These are phyloP conservation scores for Brachypodium distachyon DNA, from an alignment of 202 grass and related monocot genomes.

Conservation along the genomic window DNA sequence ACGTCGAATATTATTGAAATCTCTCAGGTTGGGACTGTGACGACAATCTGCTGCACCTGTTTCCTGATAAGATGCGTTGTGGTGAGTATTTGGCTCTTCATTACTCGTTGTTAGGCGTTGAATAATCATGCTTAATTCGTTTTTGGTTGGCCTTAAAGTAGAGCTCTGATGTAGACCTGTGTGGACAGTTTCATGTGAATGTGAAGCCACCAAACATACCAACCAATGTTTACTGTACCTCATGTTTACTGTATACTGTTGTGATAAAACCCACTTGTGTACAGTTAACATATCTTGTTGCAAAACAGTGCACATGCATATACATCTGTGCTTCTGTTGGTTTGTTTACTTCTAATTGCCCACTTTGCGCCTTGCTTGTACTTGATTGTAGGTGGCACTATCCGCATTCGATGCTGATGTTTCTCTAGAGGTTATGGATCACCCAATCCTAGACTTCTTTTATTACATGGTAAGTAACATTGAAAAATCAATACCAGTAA, in stretches of 20 bases:
- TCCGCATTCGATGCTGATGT: conserved; percentile 72
- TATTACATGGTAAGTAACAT: conserved; percentile 67
- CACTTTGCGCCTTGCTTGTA: neutral
- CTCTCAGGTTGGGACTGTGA: conserved; percentile 86
- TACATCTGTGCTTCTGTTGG: neutral
- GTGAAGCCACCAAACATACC: neutral
- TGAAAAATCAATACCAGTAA: neutral
- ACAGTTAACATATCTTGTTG: neutral
- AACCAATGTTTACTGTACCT: neutral
- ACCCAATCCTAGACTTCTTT: conserved; percentile 83
- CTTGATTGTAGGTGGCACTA: conserved; percentile 44
- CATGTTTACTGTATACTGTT: conserved; percentile 6
- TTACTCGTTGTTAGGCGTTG: neutral
- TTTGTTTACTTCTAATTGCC: conserved; percentile 1
- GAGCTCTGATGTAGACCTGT: conserved; percentile 10
- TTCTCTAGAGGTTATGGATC: conserved; percentile 83
- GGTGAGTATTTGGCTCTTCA: conserved; percentile 50
- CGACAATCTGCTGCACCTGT: conserved; percentile 80
- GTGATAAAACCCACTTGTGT: neutral
- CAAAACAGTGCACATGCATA: neutral
- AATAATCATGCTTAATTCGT: neutral
- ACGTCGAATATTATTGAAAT: conserved; percentile 12
- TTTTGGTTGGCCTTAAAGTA: conserved; percentile 14
- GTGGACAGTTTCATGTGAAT: neutral
- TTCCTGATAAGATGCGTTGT: conserved; percentile 89